Conservation (phyloP, 495 filamentous ascomycete species). For the Chlorociboria aeruginascens region DNA sequence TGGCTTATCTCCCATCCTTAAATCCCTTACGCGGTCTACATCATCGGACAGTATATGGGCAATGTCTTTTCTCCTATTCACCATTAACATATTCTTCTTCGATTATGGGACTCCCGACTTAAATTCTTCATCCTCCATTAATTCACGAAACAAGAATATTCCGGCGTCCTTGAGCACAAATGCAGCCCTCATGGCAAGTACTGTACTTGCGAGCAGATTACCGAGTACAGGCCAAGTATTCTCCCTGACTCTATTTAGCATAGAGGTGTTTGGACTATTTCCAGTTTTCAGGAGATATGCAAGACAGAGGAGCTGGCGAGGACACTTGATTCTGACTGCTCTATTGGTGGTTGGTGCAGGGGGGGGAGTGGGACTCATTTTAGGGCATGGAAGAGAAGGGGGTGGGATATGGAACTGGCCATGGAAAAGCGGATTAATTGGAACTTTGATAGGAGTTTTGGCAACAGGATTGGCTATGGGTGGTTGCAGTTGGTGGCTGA, state of each 20-base stretch:
- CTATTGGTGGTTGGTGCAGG: slow-evolving; percentile 72
- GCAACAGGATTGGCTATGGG: slow-evolving; percentile 72
- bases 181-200: slow-evolving; percentile 87
- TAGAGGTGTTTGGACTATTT: slow-evolving; percentile 94
- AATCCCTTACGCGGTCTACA: slow-evolving; percentile 84
- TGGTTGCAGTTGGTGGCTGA: slow-evolving; percentile 94
- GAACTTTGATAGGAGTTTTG: slow-evolving; percentile 60
- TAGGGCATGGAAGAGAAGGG: slow-evolving; percentile 42
- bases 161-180: slow-evolving; percentile 89
- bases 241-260: slow-evolving; percentile 85
- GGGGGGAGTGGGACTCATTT: slow-evolving; percentile 56
- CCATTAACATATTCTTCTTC: slow-evolving; percentile 94
- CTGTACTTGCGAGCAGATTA: slow-evolving; percentile 79
- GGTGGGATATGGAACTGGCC: slow-evolving; percentile 16
- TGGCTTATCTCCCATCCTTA: slow-evolving; percentile 85
- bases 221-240: slow-evolving; percentile 90
- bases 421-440: slow-evolving; percentile 59
- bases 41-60: slow-evolving; percentile 92
- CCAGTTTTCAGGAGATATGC: slow-evolving; percentile 87
- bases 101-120: slow-evolving; percentile 57
- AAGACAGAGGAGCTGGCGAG: slow-evolving; percentile 69
- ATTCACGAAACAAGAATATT: slow-evolving; percentile 45
- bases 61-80: slow-evolving; percentile 81
- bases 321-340: slow-evolving; percentile 67
- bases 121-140: slow-evolving; percentile 3